Evolutionary conservation across 1,284 basidiomycete genomes (phyloP).

Genomic region (Trichosporon asahii): DNA sequence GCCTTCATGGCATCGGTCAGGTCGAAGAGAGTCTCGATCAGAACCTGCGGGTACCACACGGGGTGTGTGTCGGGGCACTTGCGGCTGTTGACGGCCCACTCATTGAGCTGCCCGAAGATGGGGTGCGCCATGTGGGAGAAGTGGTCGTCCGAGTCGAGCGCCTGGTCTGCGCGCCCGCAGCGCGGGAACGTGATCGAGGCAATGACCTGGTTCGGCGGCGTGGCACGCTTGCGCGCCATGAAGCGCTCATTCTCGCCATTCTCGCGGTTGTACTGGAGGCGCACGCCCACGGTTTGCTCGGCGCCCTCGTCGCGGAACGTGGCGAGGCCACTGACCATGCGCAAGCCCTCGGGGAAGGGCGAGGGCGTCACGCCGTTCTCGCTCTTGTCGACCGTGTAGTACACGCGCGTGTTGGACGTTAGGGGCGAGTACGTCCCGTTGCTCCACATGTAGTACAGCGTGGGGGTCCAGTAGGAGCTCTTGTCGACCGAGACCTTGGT

Average conservation of each 20-base stretch:
- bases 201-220: not conserved
- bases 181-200: constrained; percentile 37
- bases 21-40: constrained; percentile 13
- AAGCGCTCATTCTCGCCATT: not conserved
- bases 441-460: constrained; percentile 51
- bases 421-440: constrained; percentile 34
- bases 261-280: not conserved
- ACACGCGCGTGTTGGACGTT: constrained; percentile 30
- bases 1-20: constrained; percentile 1
- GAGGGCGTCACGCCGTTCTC: not conserved
- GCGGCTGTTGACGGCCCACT: not conserved
- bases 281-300: not conserved
- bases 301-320: constrained; percentile 8
- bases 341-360: constrained; percentile 52
- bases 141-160: constrained; percentile 40
- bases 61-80: constrained; percentile 22
- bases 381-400: constrained; percentile 40
- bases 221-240: constrained; percentile 7
- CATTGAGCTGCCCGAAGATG: constrained; percentile 30
- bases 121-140: constrained; percentile 53
- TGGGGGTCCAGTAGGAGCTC: constrained; percentile 54
- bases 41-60: constrained; percentile 18
- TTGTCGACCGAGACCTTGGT: constrained; percentile 48
- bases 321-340: constrained; percentile 53
- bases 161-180: constrained; percentile 37